Conservation (phyloP, 2,329 filamentous ascomycete species). For the Grosmannia serpens region DNA sequence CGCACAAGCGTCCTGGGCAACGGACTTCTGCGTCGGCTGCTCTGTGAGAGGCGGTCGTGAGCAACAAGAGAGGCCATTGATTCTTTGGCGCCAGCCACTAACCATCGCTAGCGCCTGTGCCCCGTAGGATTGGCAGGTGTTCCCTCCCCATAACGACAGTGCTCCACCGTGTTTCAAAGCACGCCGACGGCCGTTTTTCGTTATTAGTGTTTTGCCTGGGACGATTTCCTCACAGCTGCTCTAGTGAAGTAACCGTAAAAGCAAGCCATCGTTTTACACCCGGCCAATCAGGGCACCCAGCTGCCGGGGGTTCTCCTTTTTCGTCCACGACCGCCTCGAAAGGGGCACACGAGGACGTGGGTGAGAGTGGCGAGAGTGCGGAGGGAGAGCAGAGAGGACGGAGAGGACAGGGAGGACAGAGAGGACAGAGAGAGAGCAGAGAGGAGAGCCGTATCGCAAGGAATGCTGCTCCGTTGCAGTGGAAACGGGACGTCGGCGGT, state of each 20-base stretch:
- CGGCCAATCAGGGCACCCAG: neutral
- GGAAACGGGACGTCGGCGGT: neutral
- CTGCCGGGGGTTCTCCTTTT: neutral
- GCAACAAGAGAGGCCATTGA: neutral
- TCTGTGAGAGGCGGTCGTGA: neutral
- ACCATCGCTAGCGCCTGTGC: neutral
- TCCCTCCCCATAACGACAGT: neutral
- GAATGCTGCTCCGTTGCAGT: neutral
- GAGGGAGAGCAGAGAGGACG: too few species aligned
- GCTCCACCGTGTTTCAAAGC: slow-evolving; percentile 4
- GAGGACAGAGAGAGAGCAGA: too few species aligned
- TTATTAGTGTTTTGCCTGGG: neutral
- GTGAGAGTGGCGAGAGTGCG: too few species aligned
- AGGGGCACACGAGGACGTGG: neutral
- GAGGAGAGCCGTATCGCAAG: neutral
- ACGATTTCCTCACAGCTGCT: neutral
- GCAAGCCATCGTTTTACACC: neutral
- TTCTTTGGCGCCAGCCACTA: neutral
- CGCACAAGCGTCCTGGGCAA: too few species aligned
- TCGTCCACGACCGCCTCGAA: neutral
- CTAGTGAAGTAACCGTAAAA: neutral
- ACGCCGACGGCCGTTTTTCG: neutral
- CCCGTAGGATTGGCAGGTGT: neutral
- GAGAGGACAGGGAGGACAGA: too few species aligned
- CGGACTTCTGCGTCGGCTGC: too few species aligned